Base-by-base conservation (phyloP, 2,329 filamentous ascomycete genomes). In the Stachybotrys chlorohalonatus region DNA sequence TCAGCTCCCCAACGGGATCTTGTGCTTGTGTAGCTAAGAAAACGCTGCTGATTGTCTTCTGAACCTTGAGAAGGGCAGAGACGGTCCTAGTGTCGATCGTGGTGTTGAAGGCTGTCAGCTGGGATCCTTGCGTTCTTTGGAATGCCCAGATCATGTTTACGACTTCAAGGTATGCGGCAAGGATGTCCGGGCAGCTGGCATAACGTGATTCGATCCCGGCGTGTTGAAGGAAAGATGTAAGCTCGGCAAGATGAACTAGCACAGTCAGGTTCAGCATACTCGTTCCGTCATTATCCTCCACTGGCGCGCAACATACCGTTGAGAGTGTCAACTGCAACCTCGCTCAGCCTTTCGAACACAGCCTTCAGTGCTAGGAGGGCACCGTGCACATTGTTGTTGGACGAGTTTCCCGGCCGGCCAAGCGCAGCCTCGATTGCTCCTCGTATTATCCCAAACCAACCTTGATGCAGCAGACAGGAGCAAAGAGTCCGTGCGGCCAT, bases 401-500 rank as follows among this genome's bases (percentile, higher is more conserved):
- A 69, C 7, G 65, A 63, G 0, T 57, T 58, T 1, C 67, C 63
- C 7, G 52, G 55, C 1, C 60, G 58, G 1, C 56, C 53, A 8
- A 68, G 55, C 6, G 67, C 66, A 2, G 66, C 60, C 5, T 57
- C 58, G 9, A 79, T 65, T 2, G 79, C 63, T 13, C 58, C 56
- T 31, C 64, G 65, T 5, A 83, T 64, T 1, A 66, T 65, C 9
- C 62, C 61, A 1, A 78, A 64, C 79, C 81, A 84, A 30, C 73
- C 68, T 4, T 75, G 68, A 16, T 76, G 73, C 2, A 84, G 66
- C 24, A 85, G 69, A 57, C 86, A 83, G 0, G 83, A 84, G 63
- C 82, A 84, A 11, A 89, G 74, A 0, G 89, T 89, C 15, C 87
- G 79, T 0, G 89, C 88, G 1, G 89, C 87, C 66, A 92, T 90